phyloP scores from a whole-genome alignment of 495 filamentous ascomycete genomes.

The Penicillium flavigenum region DNA sequence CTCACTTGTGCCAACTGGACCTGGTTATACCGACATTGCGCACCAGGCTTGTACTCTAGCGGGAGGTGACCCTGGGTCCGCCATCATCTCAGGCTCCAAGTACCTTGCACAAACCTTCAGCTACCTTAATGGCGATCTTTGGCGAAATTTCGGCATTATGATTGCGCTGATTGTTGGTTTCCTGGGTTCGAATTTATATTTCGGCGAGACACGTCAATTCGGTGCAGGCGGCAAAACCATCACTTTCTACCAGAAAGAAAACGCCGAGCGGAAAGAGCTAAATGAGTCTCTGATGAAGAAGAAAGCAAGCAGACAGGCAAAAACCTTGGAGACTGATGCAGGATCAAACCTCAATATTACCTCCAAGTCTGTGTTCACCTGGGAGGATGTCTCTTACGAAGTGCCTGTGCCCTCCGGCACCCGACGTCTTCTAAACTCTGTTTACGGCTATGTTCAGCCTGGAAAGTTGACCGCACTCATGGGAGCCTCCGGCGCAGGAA shows the following conservation, averaged over 20 bases:
- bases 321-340: constrained; percentile 46
- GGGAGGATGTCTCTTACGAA: constrained; percentile 59
- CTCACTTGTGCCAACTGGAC: constrained; percentile 64
- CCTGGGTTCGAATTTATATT: constrained; percentile 63
- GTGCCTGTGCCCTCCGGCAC: constrained; percentile 69
- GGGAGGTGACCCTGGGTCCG: constrained; percentile 62
- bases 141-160: constrained; percentile 78
- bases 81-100: constrained; percentile 54
- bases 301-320: constrained; percentile 52
- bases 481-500: constrained; percentile 85
- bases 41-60: constrained; percentile 74
- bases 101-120: constrained; percentile 65
- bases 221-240: constrained; percentile 75
- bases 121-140: constrained; percentile 60
- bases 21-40: constrained; percentile 61
- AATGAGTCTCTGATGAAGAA: constrained; percentile 64
- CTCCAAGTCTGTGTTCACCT: constrained; percentile 55
- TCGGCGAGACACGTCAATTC: constrained; percentile 75
- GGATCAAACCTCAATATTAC: constrained; percentile 61
- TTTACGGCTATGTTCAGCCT: constrained; percentile 77
- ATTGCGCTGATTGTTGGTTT: constrained; percentile 66
- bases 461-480: constrained; percentile 78
- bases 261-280: constrained; percentile 64
- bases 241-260: constrained; percentile 71
- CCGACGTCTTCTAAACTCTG: constrained; percentile 64